Base-by-base conservation (phyloP, 176 grass and related monocot genomes). In the sorghum (Sorghum bicolor) region DNA sequence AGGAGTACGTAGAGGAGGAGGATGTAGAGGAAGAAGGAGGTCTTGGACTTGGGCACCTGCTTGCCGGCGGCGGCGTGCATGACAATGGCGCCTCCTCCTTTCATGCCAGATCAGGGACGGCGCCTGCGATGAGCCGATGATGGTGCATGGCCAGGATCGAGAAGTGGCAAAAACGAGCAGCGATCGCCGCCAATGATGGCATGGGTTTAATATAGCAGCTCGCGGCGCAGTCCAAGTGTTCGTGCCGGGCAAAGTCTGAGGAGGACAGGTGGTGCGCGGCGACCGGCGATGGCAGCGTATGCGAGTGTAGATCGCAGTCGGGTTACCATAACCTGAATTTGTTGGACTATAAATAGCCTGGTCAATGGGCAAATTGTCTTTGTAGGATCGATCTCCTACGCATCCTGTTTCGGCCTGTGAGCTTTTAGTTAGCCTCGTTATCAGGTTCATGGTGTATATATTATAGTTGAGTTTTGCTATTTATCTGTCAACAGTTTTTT, bases 1-100 rank as follows among this genome's bases (percentile, higher is more conserved):
- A 86, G 48, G 80, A 73, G 19, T 53, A 75, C 77, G 80, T 86
- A 89, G 76, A 92, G 87, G 87, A 89, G 61, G 69, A 81, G 25
- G 83, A 79, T 79, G 43, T 82, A 86, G 34, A 86, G 34, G 31
- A 67, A 48, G 40, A 86, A 72, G 19, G 83, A 78, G 13, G 78
- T 76, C 64, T 50, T 89, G 65, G 70, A 10, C 20, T 52, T 24
- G 55, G 55, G 8, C 10, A 39, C 38, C 70, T 79, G 70, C 53
- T 57, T 72, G 58, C 76, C 55, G 72, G 30, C 77, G 12, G 25
- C 72, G 79, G 75, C 70, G 19, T 80, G 77, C 44, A 58, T 37
- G 73, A 63, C 67, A 66, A 89, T 92, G 57, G 68, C 81, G 40
- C 83, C 78, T 41, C 90, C 83, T 63, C 83, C 83, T 53, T 47